These are phyloP conservation scores for Syzygium aromaticum DNA, from an alignment of 345 rosid genomes.

Conservation along the genomic window DNA sequence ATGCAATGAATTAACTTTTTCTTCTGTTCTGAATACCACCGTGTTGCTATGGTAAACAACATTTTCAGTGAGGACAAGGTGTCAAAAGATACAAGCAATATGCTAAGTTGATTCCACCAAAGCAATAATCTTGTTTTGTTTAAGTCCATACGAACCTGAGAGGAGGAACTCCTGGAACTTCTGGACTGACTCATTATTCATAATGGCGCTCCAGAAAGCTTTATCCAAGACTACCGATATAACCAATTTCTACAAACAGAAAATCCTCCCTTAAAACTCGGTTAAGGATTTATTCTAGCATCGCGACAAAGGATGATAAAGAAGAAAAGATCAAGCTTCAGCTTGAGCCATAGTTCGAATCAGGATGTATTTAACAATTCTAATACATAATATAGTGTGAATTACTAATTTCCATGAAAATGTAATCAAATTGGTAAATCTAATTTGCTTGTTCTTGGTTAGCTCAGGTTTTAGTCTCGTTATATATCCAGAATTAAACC, in stretches of 20 bases:
- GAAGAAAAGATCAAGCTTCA: not conserved
- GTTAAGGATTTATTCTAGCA: not conserved
- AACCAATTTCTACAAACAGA: conserved; percentile 27
- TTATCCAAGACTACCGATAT: conserved; percentile 35
- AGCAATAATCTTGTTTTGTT: not conserved
- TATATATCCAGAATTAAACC: not conserved
- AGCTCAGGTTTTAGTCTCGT: not conserved
- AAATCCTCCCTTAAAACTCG: not conserved
- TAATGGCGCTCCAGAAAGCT: conserved; percentile 44
- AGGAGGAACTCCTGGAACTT: conserved; percentile 14
- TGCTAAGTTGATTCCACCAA: not conserved
- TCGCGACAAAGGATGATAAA: not conserved
- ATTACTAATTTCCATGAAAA: not conserved
- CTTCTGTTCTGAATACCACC: not conserved
- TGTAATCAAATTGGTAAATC: not conserved
- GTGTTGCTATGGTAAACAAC: not conserved
- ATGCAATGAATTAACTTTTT: not conserved
- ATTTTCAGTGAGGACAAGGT: not conserved
- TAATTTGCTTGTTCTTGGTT: not conserved
- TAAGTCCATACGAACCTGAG: conserved; percentile 15
- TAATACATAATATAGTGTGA: not conserved
- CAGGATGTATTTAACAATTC: not conserved
- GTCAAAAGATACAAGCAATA: not conserved
- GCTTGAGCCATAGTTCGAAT: not conserved
- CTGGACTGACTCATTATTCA: conserved; percentile 29